Conservation (phyloP, 345 rosid genomes). For the Trapa incisa region DNA sequence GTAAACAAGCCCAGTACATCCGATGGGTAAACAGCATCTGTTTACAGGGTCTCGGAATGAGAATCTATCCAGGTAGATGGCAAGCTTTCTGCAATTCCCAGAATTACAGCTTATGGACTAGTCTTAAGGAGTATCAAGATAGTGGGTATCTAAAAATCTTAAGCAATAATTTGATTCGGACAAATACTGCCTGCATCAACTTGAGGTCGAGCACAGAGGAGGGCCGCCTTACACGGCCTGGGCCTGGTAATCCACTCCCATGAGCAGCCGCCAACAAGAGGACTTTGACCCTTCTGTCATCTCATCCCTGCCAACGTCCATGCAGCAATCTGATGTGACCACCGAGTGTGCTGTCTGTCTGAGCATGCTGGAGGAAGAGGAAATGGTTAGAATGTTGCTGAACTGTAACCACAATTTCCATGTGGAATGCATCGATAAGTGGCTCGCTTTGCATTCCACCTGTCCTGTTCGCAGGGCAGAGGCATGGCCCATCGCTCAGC, state of each 20-base stretch:
- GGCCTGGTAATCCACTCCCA: conserved; percentile 6
- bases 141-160: no score
- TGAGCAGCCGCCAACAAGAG: conserved; percentile 22
- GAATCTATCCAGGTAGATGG: no score
- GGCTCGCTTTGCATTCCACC: conserved; percentile 32
- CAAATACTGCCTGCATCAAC: no score
- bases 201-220: conserved; percentile 17
- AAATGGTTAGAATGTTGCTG: conserved; percentile 25
- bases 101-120: no score
- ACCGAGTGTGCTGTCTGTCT: conserved; percentile 39
- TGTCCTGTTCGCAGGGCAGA: conserved; percentile 37
- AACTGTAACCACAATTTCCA: conserved; percentile 46
- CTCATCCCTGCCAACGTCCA: conserved; percentile 24
- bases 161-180: no score
- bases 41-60: no score
- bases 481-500: conserved; percentile 15
- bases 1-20: no score
- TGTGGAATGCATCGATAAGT: conserved; percentile 31
- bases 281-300: conserved; percentile 29
- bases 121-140: no score
- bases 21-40: no score
- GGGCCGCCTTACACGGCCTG: conserved; percentile 6
- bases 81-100: no score
- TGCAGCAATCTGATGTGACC: conserved; percentile 1
- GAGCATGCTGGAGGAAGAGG: conserved; percentile 20